Base-by-base conservation (phyloP, 768 basidiomycete genomes). In the Clitopilus passeckerianus region DNA sequence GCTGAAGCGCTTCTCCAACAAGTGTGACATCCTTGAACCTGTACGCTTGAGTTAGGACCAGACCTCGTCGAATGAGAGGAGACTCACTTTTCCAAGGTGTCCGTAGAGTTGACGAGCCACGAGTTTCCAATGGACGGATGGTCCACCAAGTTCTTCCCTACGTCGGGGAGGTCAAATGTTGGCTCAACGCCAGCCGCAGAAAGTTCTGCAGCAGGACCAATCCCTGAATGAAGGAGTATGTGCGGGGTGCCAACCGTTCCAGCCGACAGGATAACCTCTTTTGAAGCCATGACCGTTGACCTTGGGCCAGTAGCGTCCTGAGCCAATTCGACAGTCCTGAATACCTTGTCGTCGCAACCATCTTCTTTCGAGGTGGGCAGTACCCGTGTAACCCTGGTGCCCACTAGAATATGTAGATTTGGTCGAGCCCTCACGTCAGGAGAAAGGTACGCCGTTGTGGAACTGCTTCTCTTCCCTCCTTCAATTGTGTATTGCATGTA, bases 81-180 rank as follows among this genome's bases (percentile, higher is more conserved):
- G 27, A 56, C 55, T 12, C 18, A 56, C 55, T 56, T 41, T 16
- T 68, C 66, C 41, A 60, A 52, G 0, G 66, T 66, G 20, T 52
- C 41, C 4, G 53, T 65, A 2, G 61, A 60, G 43, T 67, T 68
- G 14, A 65, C 61, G 5, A 41, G 18, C 64, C 64, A 70, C 3
- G 37, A 30, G 34, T 56, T 60, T 8, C 56, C 27, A 3, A 68
- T 57, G 15, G 57, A 58, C 12, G 65, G 56, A 23, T 71, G 70
- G 57, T 72, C 72, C 6, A 66, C 63, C 24, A 72, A 55, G 50
- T 73, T 73, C 58, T 68, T 61, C 15, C 72, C 72, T 9, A 73
- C 72, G 33, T 59, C 55, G 1, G 72, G 70, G 1, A 71, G 63
- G 18, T 70, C 46, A 33, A 69, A 58, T 9, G 66, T 18, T 4